Evolutionary conservation across 106 monocot genomes (phyloP).

Genomic region (Dendrobium nobile): DNA sequence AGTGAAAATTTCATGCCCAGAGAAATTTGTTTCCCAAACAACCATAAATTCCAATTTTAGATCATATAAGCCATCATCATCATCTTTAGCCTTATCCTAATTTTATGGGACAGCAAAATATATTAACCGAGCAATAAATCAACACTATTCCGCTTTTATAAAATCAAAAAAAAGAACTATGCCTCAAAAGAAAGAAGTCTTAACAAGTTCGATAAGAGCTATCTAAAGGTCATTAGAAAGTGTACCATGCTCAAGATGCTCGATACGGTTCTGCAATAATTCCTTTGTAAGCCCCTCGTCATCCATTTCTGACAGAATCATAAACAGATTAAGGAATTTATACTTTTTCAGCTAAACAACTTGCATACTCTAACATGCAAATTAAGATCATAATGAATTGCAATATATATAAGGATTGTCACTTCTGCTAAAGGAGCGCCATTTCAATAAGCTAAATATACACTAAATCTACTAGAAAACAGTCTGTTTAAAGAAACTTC

Average conservation of each 20-base stretch:
- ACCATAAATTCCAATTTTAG: neutral
- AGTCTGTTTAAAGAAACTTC: neutral
- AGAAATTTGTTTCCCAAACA: neutral
- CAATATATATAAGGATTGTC: neutral
- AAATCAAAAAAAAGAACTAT: neutral
- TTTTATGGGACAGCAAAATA: neutral
- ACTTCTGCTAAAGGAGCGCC: no score
- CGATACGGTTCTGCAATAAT: conserved; percentile 25
- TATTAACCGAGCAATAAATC: neutral
- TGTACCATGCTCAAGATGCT: conserved; percentile 56
- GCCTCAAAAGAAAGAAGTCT: neutral
- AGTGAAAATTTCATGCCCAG: neutral
- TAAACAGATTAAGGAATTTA: neutral
- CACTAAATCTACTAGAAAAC: no score
- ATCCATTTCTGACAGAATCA: conserved; percentile 32
- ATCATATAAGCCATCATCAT: neutral
- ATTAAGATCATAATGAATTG: neutral
- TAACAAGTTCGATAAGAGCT: neutral
- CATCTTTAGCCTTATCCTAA: neutral
- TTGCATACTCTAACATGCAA: neutral
- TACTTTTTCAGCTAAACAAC: neutral
- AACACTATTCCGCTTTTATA: neutral
- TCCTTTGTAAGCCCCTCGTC: conserved; percentile 25
- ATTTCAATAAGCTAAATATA: no score
- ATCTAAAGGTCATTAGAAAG: neutral